Base-by-base conservation (phyloP, 305 asterid genomes). In the Solanum hybrid region DNA sequence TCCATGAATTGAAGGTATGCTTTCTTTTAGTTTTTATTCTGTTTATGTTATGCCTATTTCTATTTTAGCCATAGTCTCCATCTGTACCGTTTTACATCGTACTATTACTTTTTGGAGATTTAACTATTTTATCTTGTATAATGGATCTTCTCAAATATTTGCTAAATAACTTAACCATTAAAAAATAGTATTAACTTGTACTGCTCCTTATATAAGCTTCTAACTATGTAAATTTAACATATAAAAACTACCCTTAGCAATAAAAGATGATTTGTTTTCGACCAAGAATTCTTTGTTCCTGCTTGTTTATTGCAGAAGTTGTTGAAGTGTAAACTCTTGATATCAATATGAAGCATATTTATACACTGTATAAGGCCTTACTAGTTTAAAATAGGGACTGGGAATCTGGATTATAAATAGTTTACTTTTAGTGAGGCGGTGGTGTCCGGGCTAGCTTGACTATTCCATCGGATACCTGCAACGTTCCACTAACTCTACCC, bases 1-100 rank as follows among this genome's bases (percentile, higher is more conserved):
- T 97, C 93, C 99, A 96, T 77, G 99, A 97, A 92, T 92, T 97
- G 93, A 98, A 95, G 95, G 99, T 96, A 91, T 90, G 94, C 24
- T 61, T 86, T 92, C 61, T n/a, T 12, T 88, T 92, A 26, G 42
- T 89, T 79, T 76, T 77, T 89, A 77, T 89, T 37, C 89, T 10
- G 82, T 9, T 88, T 89, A 46, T 84, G 42, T 11, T 84, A 29
- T 12, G 26, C 31, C 42, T 51, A 31, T 46, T 84, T 29, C 31
- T 51, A 3, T 85, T 34, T 29, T 57, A 5, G 74, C 16, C 46
- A 5, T 51, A 31, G 76, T 57, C 46, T 51, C 74, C 18, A 5
- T 29, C 75, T 57, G 22, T 33, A 31, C 22, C 8, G 5, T 20
- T 31, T 57, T 20, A 9, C 10, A 20, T 84, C 31, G 5, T 84